Evolutionary conservation across 2,329 filamentous ascomycete genomes (phyloP).

Genomic region (Venturia asperata): DNA sequence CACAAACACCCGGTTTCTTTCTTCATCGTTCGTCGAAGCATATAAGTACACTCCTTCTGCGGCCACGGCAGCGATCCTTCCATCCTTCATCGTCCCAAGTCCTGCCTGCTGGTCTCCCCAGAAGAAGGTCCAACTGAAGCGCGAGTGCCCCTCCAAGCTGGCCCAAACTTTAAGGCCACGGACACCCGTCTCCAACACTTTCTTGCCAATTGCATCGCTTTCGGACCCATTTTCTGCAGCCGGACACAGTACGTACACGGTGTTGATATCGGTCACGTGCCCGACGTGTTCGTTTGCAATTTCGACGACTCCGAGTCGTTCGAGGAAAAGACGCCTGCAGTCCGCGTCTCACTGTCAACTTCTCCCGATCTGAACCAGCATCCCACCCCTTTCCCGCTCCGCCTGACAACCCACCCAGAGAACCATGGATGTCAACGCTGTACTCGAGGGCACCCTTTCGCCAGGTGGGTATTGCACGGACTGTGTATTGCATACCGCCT

Average conservation of each 20-base stretch:
- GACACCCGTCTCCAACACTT: not conserved
- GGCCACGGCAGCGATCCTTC: not conserved
- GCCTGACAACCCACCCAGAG: conserved; percentile 18
- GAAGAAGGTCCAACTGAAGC: not conserved
- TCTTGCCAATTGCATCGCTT: not conserved
- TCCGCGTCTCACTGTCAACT: conserved; percentile 5
- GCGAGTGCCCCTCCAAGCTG: not conserved
- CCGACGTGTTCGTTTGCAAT: conserved; percentile 4
- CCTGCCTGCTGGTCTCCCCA: not conserved
- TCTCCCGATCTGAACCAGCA: conserved; percentile 5
- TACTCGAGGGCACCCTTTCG: conserved; percentile 94
- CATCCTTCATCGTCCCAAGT: not conserved
- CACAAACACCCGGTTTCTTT: conserved; percentile 3
- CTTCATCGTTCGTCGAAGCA: not conserved
- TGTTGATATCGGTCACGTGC: not conserved
- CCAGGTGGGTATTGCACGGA: conserved; percentile 58
- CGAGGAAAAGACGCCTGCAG: not conserved
- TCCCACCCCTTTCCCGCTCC: conserved; percentile 26
- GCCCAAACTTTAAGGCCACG: not conserved
- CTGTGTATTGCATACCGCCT: conserved; percentile 28
- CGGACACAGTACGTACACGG: not conserved
- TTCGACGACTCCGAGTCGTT: conserved; percentile 5
- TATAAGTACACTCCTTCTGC: not conserved
- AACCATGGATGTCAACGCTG: conserved; percentile 95
- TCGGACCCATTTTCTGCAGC: not conserved